Percentiles rank a stretch among this genome's conserved stretches.
Conservation (phyloP, 345 rosid genomes). For the Noccaea bulbosa region DNA sequence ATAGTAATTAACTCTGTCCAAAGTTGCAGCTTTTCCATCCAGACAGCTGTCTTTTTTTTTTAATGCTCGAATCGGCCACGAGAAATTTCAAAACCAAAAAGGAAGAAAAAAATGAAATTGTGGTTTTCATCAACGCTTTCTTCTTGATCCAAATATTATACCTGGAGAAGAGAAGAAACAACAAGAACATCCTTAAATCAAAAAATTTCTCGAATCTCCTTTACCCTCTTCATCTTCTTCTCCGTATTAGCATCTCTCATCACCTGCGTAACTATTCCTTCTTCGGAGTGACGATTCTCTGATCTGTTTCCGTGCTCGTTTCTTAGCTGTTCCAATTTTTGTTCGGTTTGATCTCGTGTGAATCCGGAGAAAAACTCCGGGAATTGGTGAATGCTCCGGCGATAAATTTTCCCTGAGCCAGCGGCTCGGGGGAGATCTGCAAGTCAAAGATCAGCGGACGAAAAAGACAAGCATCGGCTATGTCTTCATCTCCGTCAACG, state of each 20-base stretch:
- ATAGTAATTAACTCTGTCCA: not conserved
- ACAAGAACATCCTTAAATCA: not conserved
- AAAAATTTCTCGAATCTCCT: not conserved
- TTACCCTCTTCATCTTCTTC: not conserved
- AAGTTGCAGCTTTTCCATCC: slow-evolving; percentile 28
- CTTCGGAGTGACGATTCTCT: not conserved
- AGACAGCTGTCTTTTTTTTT: slow-evolving; percentile 8
- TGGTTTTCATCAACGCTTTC: slow-evolving; percentile 30
- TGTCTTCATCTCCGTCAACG: slow-evolving; percentile 17
- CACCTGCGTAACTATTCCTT: not conserved
- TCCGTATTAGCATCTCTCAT: not conserved
- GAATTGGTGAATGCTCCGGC: slow-evolving; percentile 28
- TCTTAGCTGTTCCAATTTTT: not conserved
- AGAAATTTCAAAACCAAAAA: not conserved
- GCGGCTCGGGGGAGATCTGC: slow-evolving; percentile 38
- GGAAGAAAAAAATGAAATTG: not conserved
- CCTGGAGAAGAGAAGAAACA: not conserved
- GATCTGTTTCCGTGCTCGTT: not conserved
- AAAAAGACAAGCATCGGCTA: not conserved
- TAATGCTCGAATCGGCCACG: slow-evolving; percentile 18
- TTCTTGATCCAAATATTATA: slow-evolving; percentile 23
- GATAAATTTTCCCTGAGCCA: slow-evolving; percentile 36
- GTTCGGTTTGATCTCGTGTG: slow-evolving; percentile 17
- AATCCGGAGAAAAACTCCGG: slow-evolving; percentile 1
- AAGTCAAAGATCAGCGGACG: not conserved